Percentiles rank a stretch among this genome's conserved stretches.
These are phyloP conservation scores for Mortierella sp. DNA, from an alignment of 371 early-diverging fungal species.

Conservation along the genomic window DNA sequence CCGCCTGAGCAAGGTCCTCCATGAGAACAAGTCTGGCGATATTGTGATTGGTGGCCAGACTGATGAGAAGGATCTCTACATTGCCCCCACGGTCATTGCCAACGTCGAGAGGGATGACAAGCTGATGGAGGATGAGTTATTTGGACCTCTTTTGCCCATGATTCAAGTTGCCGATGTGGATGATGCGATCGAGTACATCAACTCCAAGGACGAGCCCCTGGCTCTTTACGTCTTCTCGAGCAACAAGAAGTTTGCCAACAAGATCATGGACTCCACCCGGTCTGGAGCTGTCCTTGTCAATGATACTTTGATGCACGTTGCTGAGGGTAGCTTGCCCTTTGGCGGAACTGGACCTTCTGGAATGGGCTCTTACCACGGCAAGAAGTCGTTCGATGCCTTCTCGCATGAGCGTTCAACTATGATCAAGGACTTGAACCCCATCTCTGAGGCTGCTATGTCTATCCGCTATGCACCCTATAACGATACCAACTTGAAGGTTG, in stretches of 20 bases:
- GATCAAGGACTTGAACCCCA: slow-evolving; percentile 64
- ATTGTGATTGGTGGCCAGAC: slow-evolving; percentile 67
- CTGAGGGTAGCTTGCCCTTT: slow-evolving; percentile 84
- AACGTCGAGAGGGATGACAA: slow-evolving; percentile 66
- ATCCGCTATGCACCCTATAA: slow-evolving; percentile 78
- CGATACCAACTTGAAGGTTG: slow-evolving; percentile 53
- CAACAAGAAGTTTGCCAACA: slow-evolving; percentile 54
- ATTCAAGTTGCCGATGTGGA: slow-evolving; percentile 78
- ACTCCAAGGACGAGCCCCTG: slow-evolving; percentile 76
- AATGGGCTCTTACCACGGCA: slow-evolving; percentile 91
- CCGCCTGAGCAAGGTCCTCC: slow-evolving; percentile 75
- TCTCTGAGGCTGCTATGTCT: slow-evolving; percentile 47
- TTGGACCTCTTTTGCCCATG: slow-evolving; percentile 93
- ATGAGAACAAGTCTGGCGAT: slow-evolving; percentile 64
- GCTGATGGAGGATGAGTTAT: slow-evolving; percentile 84
- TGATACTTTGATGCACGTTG: slow-evolving; percentile 82
- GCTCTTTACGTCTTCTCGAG: slow-evolving; percentile 73
- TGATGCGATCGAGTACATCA: slow-evolving; percentile 80
- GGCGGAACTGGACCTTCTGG: slow-evolving; percentile 96
- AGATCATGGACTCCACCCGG: slow-evolving; percentile 72
- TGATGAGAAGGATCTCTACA: slow-evolving; percentile 71
- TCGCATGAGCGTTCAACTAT: slow-evolving; percentile 77
- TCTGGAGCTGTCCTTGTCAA: slow-evolving; percentile 89
- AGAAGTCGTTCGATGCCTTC: slow-evolving; percentile 81
- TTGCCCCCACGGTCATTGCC: slow-evolving; percentile 77